A percentile compares a stretch with the other conserved stretches of the same genome.
phyloP scores from a whole-genome alignment of 2,329 filamentous ascomycete species.

The Raffaelea ambrosiae region DNA sequence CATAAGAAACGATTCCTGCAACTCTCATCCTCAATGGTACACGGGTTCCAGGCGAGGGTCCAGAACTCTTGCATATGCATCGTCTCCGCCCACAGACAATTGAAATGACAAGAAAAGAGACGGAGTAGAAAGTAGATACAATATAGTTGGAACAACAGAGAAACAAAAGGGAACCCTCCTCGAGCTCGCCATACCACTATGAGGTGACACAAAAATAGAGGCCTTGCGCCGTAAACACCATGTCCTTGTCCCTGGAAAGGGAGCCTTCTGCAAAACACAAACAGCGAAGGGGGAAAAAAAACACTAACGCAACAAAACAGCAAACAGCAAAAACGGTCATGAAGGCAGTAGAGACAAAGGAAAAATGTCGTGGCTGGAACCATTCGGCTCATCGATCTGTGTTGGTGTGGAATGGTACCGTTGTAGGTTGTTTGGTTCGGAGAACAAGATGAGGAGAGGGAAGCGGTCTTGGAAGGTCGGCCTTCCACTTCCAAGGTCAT shows the following conservation, averaged over 20 bases:
- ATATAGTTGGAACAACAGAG: constrained; percentile 7
- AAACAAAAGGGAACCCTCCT: not conserved
- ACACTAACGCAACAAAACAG: not conserved
- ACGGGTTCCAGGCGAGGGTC: not conserved
- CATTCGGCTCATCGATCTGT: not conserved
- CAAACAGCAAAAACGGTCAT: not conserved
- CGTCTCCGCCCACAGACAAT: not conserved
- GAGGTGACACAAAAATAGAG: not conserved
- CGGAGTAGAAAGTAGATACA: not conserved
- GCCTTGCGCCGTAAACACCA: constrained; percentile 35
- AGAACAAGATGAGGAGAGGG: not conserved
- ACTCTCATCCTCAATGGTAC: not conserved
- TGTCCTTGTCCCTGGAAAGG: constrained; percentile 14
- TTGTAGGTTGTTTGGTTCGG: not conserved
- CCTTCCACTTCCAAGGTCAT: too few relatives aligned
- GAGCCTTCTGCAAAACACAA: not conserved
- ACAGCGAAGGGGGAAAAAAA: not conserved
- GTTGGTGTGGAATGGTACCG: not conserved
- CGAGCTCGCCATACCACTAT: not conserved
- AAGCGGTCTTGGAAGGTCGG: too few relatives aligned
- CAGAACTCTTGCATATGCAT: too few relatives aligned
- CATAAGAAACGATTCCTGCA: too few relatives aligned
- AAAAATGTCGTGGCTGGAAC: constrained; percentile 3
- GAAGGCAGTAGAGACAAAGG: constrained; percentile 2
- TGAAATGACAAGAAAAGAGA: not conserved